A percentile compares a stretch with the other conserved stretches of the same genome.
These are phyloP conservation scores for Metschnikowia aberdeeniae DNA, from an alignment of 805 yeast species.

Conservation along the genomic window DNA sequence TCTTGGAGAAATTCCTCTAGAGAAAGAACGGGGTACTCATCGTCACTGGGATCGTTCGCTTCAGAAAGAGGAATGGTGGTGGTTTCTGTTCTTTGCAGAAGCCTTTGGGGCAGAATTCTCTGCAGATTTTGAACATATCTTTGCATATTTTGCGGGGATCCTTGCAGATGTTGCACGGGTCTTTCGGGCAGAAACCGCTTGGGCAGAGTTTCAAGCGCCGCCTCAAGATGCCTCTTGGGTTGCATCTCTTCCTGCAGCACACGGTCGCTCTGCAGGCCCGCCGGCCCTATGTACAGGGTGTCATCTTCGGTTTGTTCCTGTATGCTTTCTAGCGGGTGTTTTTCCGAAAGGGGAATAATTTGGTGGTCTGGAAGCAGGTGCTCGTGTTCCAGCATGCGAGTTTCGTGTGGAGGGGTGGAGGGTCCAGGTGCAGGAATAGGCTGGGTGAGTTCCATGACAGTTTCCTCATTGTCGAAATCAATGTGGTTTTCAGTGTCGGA, in stretches of 20 bases:
- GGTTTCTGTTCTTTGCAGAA: conserved; percentile 3
- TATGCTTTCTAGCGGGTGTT: neutral
- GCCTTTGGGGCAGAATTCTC: too few species aligned
- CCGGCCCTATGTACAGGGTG: neutral
- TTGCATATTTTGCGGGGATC: too few species aligned
- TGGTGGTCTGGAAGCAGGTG: too few species aligned
- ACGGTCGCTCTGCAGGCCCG: neutral
- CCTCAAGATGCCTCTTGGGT: neutral
- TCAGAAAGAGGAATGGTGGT: conserved; percentile 9
- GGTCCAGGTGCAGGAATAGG: conserved; percentile 8
- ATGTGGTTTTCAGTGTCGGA: neutral
- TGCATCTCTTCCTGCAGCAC: neutral
- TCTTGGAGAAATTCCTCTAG: conserved; percentile 37
- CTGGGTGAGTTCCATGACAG: conserved; percentile 25
- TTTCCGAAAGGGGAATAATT: too few species aligned
- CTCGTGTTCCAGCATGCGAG: too few species aligned
- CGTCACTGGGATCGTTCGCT: conserved; percentile 13
- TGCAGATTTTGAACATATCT: too few species aligned
- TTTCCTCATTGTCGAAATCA: conserved; percentile 9
- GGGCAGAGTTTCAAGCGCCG: conserved; percentile 1
- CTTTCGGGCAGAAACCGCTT: conserved; percentile 2
- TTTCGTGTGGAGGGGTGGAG: neutral
- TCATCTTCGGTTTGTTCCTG: conserved; percentile 1
- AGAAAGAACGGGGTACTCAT: conserved; percentile 30
- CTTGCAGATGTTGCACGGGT: too few species aligned